Base-by-base conservation (phyloP, 2,329 filamentous ascomycete genomes). In the Basipetospora chlamydospora region DNA sequence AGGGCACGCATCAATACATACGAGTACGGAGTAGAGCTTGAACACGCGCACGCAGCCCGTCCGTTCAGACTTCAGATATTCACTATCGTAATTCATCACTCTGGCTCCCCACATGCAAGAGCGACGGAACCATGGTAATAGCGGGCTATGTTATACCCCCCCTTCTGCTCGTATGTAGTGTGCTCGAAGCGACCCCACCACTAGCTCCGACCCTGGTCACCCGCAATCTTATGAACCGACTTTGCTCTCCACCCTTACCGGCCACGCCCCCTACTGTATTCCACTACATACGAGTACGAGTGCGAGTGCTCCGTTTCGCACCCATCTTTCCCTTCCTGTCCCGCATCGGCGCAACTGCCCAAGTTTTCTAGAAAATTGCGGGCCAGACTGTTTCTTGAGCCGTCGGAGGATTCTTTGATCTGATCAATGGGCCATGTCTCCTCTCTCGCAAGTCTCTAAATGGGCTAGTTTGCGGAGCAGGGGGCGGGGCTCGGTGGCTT, bases 291-390 rank as follows among this genome's bases (percentile, higher is more conserved):
- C 22, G 7, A 25, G 22, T n/a, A n/a, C n/a, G n/a, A n/a, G n/a
- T n/a, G n/a, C n/a, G n/a, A n/a, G n/a, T n/a, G n/a, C n/a, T n/a
- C n/a, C n/a, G n/a, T n/a, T 9, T 21, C 9, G 9, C 18, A 34
- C 49, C 51, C 54, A 51, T 58, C 54, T 58, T 60, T 53, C 59
- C 57, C 38, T 50, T 60, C 51, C 39, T 55, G 41, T 47, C 50
- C 43, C 50, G 42, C 46, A 49, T 56, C 51, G 53, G 51, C 53
- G 53, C 49, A 49, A 58, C 56, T 57, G 50, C 52, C 60, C 59
- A 63, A 64, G 59, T 57, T 54, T 59, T 61, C 54, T 59, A 58
- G 54, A 59, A 58, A 58, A 56, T 53, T 58, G 57, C 56, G 61
- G 61, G 57, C 49, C 61, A 45, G 41, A 47, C 44, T 44, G 47